Base-by-base conservation (phyloP, 2,329 filamentous ascomycete genomes). In the Xylariales sp. region DNA sequence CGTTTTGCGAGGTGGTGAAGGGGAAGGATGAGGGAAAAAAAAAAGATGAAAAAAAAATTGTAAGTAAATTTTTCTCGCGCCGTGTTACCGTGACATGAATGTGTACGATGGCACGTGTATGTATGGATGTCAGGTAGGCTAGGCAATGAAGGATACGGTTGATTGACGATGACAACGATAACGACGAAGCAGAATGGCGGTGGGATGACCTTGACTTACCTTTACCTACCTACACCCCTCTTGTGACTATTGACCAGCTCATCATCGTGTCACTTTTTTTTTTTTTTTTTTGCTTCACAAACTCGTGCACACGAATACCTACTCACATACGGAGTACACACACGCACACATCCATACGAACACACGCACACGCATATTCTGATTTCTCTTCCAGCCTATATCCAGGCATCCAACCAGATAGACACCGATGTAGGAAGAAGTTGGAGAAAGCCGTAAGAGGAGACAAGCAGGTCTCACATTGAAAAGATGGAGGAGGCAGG, bases 171-270 rank as follows among this genome's bases (percentile, higher is more conserved):
- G 32, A 48, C 43, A 49, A 16, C 45, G 62, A 58, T 3, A 49
- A 54, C 18, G 65, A 54, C 34, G 58, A 49, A 41, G 34, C 34
- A 43, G 59, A 68, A 68, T 36, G 50, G 67, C 67, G 67, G 67
- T 66, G 67, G 65, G 54, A 56, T 32, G n/a, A 30, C 28, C 10
- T 12, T 39, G 39, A 18, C 23, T 39, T 9, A 39, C 36, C 36
- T 39, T 39, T 39, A 39, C 48, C 36, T 54, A 62, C 49, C 23
- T 43, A 30, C 59, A 36, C 7, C 49, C 39, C 36, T 14, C 34
- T 8, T 8, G 46, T 7, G 12, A 28, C 43, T 8, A 41, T 16
- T 49, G 32, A 63, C 60, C 56, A 65, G 45, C 65, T 65, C 65
- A 65, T 57, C 48, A 23, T 57, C 36, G 18, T 48, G 57, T 68